Evolutionary conservation across 495 filamentous ascomycete genomes (phyloP).

Genomic region (Penicillium nucicola): DNA sequence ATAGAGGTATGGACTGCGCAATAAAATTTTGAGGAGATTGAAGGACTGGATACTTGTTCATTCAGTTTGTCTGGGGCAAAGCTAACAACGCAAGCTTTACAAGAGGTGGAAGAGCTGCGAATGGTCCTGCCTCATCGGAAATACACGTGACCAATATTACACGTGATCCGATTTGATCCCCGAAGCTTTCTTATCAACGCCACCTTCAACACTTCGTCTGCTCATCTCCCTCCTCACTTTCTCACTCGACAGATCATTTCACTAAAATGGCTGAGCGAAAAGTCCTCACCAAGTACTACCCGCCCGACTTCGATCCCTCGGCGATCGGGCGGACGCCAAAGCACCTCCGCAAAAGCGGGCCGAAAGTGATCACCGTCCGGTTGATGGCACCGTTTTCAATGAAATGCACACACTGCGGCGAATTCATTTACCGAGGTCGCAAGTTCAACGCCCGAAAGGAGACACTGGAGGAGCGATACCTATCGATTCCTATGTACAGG

Average conservation of each 20-base stretch:
- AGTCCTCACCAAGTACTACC: constrained; percentile 83
- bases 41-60: no score
- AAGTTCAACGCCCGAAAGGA: constrained; percentile 98
- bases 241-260: not conserved
- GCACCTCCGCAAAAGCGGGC: constrained; percentile 53
- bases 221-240: not conserved
- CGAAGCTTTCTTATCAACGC: no score
- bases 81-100: no score
- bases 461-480: constrained; percentile 88
- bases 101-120: no score
- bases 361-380: constrained; percentile 85
- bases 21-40: no score
- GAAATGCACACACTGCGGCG: constrained; percentile 86
- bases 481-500: constrained; percentile 81
- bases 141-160: no score
- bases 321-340: constrained; percentile 75
- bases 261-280: constrained; percentile 87
- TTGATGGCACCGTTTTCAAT: constrained; percentile 96
- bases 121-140: no score
- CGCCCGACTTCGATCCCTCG: constrained; percentile 94
- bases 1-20: no score
- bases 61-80: no score
- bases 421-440: constrained; percentile 94
- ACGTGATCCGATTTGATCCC: no score
- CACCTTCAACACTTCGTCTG: not conserved